A percentile compares a stretch with the other conserved stretches of the same genome.
Conservation (phyloP, 805 yeast species). For the Kluyveromyces dobzhanskii region DNA sequence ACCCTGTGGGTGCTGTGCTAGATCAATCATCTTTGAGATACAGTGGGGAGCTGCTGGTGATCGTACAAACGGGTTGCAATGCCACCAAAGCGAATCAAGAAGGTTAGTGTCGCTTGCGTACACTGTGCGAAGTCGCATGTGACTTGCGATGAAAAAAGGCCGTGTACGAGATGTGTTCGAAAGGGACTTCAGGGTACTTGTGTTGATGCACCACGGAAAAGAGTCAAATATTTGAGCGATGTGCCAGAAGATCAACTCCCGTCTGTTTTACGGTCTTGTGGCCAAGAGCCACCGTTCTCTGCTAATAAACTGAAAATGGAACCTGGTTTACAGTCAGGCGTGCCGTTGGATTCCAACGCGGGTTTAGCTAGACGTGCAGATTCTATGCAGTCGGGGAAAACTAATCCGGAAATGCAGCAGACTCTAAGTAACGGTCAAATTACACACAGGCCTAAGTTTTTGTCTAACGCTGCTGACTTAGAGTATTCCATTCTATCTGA, state of each 20-base stretch:
- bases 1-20: no score
- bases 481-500: slow-evolving; percentile 64
- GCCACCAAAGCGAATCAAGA: slow-evolving; percentile 28
- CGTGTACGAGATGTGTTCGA: slow-evolving; percentile 70
- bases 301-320: neutral
- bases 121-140: slow-evolving; percentile 89
- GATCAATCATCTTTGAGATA: no score
- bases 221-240: slow-evolving; percentile 71
- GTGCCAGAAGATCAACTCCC: slow-evolving; percentile 33
- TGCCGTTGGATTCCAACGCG: neutral
- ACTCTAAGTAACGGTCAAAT: slow-evolving; percentile 17
- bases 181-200: slow-evolving; percentile 65
- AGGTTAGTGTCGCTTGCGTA: slow-evolving; percentile 80
- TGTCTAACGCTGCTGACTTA: slow-evolving; percentile 64
- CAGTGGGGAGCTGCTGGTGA: no score
- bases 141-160: slow-evolving; percentile 79
- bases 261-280: neutral
- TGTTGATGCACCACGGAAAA: slow-evolving; percentile 82
- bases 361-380: neutral
- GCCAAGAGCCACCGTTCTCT: neutral
- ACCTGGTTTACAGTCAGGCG: neutral
- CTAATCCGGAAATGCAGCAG: slow-evolving; percentile 16
- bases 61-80: no score
- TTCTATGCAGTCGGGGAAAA: slow-evolving; percentile 6
- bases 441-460: slow-evolving; percentile 36